Base-by-base conservation (phyloP, 345 rosid genomes). In the Dimocarpus longan region DNA sequence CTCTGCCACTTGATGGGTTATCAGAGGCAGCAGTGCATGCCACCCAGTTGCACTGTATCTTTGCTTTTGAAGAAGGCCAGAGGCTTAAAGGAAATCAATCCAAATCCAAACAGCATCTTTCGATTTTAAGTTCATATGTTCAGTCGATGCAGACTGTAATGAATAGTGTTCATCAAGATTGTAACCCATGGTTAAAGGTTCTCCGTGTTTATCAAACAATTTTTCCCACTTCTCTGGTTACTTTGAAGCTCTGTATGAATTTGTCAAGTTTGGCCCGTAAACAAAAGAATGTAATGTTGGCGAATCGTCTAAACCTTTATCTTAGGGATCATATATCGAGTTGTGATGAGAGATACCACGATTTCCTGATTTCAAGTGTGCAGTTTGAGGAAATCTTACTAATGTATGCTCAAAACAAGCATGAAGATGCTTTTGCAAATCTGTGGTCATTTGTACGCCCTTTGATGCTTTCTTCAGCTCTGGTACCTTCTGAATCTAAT, bases 21-120 rank as follows among this genome's bases (percentile, higher is more conserved):
- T 84, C 89, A 68, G 98, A 91, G 86, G 92, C 97, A 74, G 87
- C 86, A 64, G 85, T 90, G 71, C 85, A 82, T 86, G 95, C 93
- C 54, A 81, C 90, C 70, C 98, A 90, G 89, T 84, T 93, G 90
- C 97, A 90, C 84, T 93, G 97, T 83, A 92, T 95, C 83, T 91
- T 84, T 83, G 90, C 89, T 44, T 82, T 95, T 84, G 94, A 92
- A 82, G 95, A 87, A 70, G 85, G 89, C 76, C 77, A 78, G 70
- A 79, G 75, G 83, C 85, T 83, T 77, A 80, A 68, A 59, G 87
- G 80, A 43, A 76, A 75, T 71, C 86, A 82, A 78, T 83, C 79
- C 26, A 87, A 86, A 76, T 76, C 82, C 72, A 80, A 87, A 80
- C 87, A 80, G 52, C 71, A 57, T 68, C 84, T 84, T 21, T 84